A percentile compares a stretch with the other conserved stretches of the same genome.
phyloP scores from a whole-genome alignment of 148 eudicot species.

The Cornus florida region DNA sequence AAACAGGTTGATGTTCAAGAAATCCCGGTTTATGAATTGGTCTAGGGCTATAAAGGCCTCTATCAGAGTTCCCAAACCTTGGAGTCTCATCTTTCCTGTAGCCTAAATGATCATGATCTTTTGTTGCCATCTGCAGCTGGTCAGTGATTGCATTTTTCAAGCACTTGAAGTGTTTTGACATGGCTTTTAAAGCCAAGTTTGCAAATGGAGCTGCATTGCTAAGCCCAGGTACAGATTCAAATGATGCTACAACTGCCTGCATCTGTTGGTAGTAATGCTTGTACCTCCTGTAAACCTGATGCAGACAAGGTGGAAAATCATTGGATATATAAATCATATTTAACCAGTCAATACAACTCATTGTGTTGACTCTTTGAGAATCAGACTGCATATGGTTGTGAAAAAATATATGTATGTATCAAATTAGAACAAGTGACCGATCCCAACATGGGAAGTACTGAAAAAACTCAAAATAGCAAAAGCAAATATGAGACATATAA shows the following conservation, averaged over 20 bases:
- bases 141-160: conserved; percentile 66
- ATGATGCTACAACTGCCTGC: conserved; percentile 72
- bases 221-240: conserved; percentile 79
- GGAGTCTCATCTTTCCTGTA: conserved; percentile 30
- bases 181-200: conserved; percentile 56
- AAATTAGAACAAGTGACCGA: too few relatives aligned
- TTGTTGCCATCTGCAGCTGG: conserved; percentile 55
- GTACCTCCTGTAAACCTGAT: conserved; percentile 74
- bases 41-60: conserved; percentile 29
- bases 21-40: conserved; percentile 31
- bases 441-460: too few relatives aligned
- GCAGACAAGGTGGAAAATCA: too few relatives aligned
- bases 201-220: conserved; percentile 75
- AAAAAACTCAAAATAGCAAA: too few relatives aligned
- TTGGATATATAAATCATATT: background rate
- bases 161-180: conserved; percentile 67
- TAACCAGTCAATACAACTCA: too few relatives aligned
- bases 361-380: too few relatives aligned
- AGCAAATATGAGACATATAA: too few relatives aligned
- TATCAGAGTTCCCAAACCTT: conserved; percentile 30
- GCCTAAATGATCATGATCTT: conserved; percentile 34
- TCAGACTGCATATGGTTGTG: too few relatives aligned
- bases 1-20: conserved; percentile 51
- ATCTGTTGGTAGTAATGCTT: conserved; percentile 81
- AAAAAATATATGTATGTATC: too few relatives aligned